These are phyloP conservation scores for Cunninghamia lanceolata DNA, from an alignment of 75 land plant genomes.

Conservation along the genomic window DNA sequence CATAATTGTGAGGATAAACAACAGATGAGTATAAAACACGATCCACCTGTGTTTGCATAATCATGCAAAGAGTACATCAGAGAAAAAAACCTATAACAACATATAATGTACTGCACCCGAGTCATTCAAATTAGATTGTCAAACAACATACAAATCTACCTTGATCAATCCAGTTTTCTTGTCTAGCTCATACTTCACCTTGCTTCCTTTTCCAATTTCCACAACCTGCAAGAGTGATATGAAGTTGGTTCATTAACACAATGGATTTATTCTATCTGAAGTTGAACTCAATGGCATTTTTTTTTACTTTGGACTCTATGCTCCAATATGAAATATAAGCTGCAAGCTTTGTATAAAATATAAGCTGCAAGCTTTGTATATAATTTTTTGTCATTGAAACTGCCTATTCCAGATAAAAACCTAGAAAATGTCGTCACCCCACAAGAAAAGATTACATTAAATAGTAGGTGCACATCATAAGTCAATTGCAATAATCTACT, in stretches of 20 bases:
- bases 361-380: neutral
- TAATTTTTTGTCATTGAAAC: neutral
- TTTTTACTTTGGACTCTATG: neutral
- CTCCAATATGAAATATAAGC: neutral
- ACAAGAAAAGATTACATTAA: neutral
- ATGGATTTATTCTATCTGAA: neutral
- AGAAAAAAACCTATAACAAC: neutral
- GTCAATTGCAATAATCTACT: neutral
- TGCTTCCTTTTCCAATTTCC: slow-evolving; percentile 54
- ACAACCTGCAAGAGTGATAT: slow-evolving; percentile 32
- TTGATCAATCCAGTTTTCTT: slow-evolving; percentile 58
- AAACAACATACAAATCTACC: slow-evolving; percentile 17
- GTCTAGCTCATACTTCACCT: slow-evolving; percentile 55
- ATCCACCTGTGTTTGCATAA: slow-evolving; percentile 32
- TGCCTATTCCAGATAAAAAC: neutral
- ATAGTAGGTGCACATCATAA: neutral
- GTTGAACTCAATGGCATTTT: neutral
- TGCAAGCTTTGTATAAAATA: neutral
- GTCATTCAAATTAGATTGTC: neutral
- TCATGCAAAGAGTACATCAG: neutral
- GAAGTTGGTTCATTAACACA: neutral
- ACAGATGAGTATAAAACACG: slow-evolving; percentile 56
- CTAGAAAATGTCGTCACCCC: neutral
- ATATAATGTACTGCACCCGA: neutral
- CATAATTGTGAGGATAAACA: slow-evolving; percentile 62